Base-by-base conservation (phyloP, 371 early-diverging fungal genomes). In the Mucor saturninus region DNA sequence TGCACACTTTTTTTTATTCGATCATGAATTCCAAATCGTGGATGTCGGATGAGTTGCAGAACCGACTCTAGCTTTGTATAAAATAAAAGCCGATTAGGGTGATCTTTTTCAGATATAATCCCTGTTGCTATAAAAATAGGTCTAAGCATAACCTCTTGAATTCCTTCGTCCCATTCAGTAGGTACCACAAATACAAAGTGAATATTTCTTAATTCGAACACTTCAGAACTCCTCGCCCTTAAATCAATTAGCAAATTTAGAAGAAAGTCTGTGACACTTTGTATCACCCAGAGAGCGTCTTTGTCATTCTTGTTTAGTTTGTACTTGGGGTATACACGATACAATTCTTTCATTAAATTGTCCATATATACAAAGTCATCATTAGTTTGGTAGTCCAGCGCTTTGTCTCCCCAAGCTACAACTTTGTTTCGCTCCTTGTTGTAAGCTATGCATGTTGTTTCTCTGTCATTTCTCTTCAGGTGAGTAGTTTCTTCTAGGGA, bases 141-240 rank as follows among this genome's bases (percentile, higher is more conserved):
- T 21, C 46, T n/a, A 21, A 46, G 3, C 8, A 46, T 21, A 46
- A 21, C 46, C 21, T 46, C 21, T 46, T 21, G 1, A 4, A 46
- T 46, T 26, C 3, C 6, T 8, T 46, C 5, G 2, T 46, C 46
- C 46, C 46, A 46, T 6, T 46, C 46, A 21, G 46, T 46, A 21
- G 46, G 46, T 21, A 46, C 46, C 21, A 46, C 21, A 46, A 46
- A 46, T 8, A 46, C 46, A 8, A 46, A 46, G 21, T 46, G 46
- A 21, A 46, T 21, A 46, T 46, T 46, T 21, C 21, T 21, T 6
- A 21, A 26, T 2, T 26, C 26, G 8, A 46, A 10, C 5, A 43
- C 14, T 15, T 14, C 43, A 14, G 43, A 21, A 8, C 46, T 21
- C 6, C 8, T 46, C 8, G 26, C 4, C 21, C 21, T n/a, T 46